Evolutionary conservation across 2,329 filamentous ascomycete genomes (phyloP).

Genomic region (Paecilomyces niveus): DNA sequence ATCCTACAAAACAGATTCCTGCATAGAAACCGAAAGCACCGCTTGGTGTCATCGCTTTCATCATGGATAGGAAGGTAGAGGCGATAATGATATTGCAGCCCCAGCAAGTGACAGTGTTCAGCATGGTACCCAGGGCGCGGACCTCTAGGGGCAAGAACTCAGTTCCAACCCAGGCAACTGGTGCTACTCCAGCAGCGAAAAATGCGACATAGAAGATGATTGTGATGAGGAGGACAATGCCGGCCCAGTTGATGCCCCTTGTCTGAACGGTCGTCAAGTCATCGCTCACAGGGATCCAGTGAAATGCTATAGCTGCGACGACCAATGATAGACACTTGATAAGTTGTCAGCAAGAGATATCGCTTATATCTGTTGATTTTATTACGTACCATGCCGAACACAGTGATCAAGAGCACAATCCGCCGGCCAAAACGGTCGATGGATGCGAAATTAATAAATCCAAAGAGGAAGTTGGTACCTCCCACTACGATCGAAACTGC

Average conservation of each 20-base stretch:
- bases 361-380: background rate
- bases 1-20: conserved; percentile 42
- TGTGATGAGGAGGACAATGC: conserved; percentile 33
- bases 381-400: conserved; percentile 35
- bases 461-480: conserved; percentile 38
- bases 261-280: conserved; percentile 28
- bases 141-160: conserved; percentile 45
- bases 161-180: conserved; percentile 41
- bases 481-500: conserved; percentile 40
- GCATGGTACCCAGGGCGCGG: conserved; percentile 43
- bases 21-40: conserved; percentile 48
- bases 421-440: conserved; percentile 41
- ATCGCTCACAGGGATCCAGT: conserved; percentile 41
- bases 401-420: conserved; percentile 35
- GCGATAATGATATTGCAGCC: conserved; percentile 42
- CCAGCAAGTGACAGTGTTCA: conserved; percentile 39
- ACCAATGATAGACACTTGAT: conserved; percentile 24
- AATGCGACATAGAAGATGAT: conserved; percentile 40
- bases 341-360: background rate
- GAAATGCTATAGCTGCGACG: conserved; percentile 39
- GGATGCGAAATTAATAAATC: conserved; percentile 38
- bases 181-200: conserved; percentile 41
- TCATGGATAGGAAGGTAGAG: conserved; percentile 44
- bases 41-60: conserved; percentile 42
- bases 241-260: conserved; percentile 25